Evolutionary conservation across 352 stramenopile genomes (phyloP).

Genomic region (Phytophthora cactorum): DNA sequence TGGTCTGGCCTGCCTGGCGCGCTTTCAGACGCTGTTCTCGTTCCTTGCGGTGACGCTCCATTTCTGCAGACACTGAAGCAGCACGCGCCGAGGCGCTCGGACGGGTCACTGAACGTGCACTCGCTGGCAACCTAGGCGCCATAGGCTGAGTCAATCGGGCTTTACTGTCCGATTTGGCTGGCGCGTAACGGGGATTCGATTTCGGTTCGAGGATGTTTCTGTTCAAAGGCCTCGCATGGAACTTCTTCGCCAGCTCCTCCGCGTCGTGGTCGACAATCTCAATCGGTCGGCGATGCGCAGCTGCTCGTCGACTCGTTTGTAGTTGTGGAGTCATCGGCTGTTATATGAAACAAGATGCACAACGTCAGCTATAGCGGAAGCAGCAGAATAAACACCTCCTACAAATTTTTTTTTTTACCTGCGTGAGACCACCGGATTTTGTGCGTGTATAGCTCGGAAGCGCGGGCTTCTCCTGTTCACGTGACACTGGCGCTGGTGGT

Average conservation of each 20-base stretch:
- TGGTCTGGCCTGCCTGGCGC: constrained; percentile 21
- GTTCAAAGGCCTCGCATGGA: constrained; percentile 74
- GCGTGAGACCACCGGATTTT: constrained; percentile 42
- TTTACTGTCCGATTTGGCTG: constrained; percentile 38
- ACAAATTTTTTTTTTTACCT: constrained; percentile 37
- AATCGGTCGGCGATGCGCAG: constrained; percentile 57
- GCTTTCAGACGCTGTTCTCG: constrained; percentile 45
- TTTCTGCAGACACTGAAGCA: constrained; percentile 33
- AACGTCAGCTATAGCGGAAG: background rate
- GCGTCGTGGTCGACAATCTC: constrained; percentile 73
- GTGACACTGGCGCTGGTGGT: constrained; percentile 30
- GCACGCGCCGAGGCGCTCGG: constrained; percentile 42
- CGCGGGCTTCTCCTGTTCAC: constrained; percentile 32
- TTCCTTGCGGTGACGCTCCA: constrained; percentile 55
- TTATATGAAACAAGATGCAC: constrained; percentile 10
- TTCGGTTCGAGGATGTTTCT: constrained; percentile 57
- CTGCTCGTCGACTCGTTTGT: constrained; percentile 64
- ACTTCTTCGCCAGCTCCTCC: constrained; percentile 79
- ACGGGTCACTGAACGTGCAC: constrained; percentile 38
- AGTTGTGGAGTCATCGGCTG: constrained; percentile 72
- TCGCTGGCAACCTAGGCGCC: constrained; percentile 55
- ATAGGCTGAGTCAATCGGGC: constrained; percentile 46
- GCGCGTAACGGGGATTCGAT: constrained; percentile 34
- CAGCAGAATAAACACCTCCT: background rate
- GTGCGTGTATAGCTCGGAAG: constrained; percentile 31